Evolutionary conservation across 108 stramenopile genomes (phyloP).

Genomic region (Pseudonitzschia pungens): DNA sequence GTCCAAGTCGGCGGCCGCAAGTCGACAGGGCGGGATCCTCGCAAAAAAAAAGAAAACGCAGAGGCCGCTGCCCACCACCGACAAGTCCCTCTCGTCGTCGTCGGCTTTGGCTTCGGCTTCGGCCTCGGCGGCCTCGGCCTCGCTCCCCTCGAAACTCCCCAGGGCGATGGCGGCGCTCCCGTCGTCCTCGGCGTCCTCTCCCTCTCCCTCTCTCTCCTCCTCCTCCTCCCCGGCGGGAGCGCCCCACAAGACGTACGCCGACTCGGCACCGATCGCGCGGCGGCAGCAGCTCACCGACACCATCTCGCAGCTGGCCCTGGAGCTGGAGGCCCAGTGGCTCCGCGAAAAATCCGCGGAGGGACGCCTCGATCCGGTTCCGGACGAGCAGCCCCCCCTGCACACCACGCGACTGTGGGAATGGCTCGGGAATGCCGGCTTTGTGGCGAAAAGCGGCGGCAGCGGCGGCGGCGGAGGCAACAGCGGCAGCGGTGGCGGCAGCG

Average conservation of each 20-base stretch:
- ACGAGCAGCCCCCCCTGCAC: slow-evolving; percentile 20
- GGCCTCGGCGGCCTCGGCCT: not conserved
- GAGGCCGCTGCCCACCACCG: too few species aligned
- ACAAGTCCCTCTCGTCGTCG: too few species aligned
- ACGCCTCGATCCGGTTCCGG: slow-evolving; percentile 7
- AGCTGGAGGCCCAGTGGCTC: slow-evolving; percentile 12
- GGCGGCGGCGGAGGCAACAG: too few species aligned
- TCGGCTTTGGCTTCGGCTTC: not conserved
- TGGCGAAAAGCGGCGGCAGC: slow-evolving; percentile 1
- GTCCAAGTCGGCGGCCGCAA: too few species aligned
- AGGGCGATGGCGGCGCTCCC: too few species aligned
- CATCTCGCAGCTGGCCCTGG: slow-evolving; percentile 22
- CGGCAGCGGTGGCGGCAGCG: not conserved
- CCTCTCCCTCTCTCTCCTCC: not conserved
- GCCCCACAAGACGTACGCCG: slow-evolving; percentile 30
- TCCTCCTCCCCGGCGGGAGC: not conserved
- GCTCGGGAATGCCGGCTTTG: slow-evolving; percentile 20
- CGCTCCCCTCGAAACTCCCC: not conserved
- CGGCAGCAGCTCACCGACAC: slow-evolving; percentile 37
- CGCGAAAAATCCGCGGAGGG: not conserved
- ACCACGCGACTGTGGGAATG: slow-evolving; percentile 33
- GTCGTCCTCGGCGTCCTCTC: too few species aligned
- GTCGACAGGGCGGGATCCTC: too few species aligned
- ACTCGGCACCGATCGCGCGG: slow-evolving; percentile 32
- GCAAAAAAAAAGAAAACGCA: not conserved